Base-by-base conservation (phyloP, 495 filamentous ascomycete genomes). In the Pyrenula aspistea region DNA sequence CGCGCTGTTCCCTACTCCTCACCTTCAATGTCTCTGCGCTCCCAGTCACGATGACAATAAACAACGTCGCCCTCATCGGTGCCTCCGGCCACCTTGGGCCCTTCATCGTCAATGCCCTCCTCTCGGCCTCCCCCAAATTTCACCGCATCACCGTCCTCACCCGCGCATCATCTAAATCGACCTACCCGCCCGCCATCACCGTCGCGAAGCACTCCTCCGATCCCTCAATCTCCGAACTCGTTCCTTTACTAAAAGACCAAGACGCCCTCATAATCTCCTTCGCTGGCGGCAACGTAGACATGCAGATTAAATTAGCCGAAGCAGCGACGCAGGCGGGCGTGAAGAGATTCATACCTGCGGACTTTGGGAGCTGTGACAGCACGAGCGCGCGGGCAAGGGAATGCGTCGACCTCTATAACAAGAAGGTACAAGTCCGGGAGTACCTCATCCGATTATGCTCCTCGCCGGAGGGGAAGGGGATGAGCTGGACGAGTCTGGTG, bases 51-150 rank as follows among this genome's bases (percentile, higher is more conserved):
- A n/a, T n/a, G n/a, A n/a, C n/a, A n/a, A 71, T 74, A 68, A 79
- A 75, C 70, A 75, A 79, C 63, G 79, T 78, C 66, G 74, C 77
- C 64, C 80, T 84, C 62, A 66, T 77, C 76, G 87, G 85, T 79
- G 67, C 77, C 69, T 77, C 76, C 72, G 87, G 85, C 82, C 85
- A 76, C 55, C 62, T 58, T 51, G 50, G 47, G 53, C 53, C 53
- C 53, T 36, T 51, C 2, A 59, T 25, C 22, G 15, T 51, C 25
- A 23, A 25, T 10, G 10, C 25, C 22, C 20, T 53, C 57, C 60
- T 57, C 57, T 61, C 62, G 31, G 25, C 47, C 36, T 12, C 1
- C 25, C 49, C 22, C 53, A 55, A 51, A 48, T 25, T 21, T 25
- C 48, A 62, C 61, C 59, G 60, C 63, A 52, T 31, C 55, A 49